phyloP scores from a whole-genome alignment of 768 basidiomycete genomes.

The Phlegmacium glaucopus region DNA sequence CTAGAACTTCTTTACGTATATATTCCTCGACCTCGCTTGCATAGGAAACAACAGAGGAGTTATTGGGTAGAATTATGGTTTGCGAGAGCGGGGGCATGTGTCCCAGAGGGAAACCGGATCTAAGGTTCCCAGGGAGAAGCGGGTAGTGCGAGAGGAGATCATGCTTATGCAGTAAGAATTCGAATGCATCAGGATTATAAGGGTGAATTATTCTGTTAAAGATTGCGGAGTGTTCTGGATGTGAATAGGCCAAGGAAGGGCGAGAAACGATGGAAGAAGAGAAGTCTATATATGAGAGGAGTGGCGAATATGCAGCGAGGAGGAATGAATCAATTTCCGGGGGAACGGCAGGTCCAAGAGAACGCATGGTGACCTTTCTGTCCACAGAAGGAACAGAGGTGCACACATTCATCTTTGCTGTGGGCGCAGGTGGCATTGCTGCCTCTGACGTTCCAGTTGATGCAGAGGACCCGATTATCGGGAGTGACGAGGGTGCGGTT shows the following conservation, averaged over 20 bases:
- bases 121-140: slow-evolving; percentile 12
- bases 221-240: neutral
- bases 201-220: slow-evolving; percentile 10
- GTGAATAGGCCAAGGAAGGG: neutral
- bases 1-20: slow-evolving; percentile 16
- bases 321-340: neutral
- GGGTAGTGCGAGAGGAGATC: slow-evolving; percentile 10
- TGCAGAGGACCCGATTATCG: slow-evolving; percentile 1
- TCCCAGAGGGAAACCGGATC: slow-evolving; percentile 16
- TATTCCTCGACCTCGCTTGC: slow-evolving; percentile 10
- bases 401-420: neutral
- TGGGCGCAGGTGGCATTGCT: neutral
- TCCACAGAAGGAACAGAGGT: slow-evolving; percentile 6
- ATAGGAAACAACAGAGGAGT: neutral
- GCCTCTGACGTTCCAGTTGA: slow-evolving; percentile 6
- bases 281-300: slow-evolving; percentile 3
- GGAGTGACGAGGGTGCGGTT: neutral
- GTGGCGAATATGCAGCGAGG: neutral
- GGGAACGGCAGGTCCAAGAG: slow-evolving; percentile 5
- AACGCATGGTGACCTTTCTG: slow-evolving; percentile 3
- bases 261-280: slow-evolving; percentile 1
- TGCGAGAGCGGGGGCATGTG: neutral
- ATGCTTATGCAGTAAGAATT: slow-evolving; percentile 5
- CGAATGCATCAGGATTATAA: slow-evolving; percentile 15
- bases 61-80: neutral